phyloP scores from a whole-genome alignment of 2,329 filamentous ascomycete genomes.

The Talaromyces sp. region DNA sequence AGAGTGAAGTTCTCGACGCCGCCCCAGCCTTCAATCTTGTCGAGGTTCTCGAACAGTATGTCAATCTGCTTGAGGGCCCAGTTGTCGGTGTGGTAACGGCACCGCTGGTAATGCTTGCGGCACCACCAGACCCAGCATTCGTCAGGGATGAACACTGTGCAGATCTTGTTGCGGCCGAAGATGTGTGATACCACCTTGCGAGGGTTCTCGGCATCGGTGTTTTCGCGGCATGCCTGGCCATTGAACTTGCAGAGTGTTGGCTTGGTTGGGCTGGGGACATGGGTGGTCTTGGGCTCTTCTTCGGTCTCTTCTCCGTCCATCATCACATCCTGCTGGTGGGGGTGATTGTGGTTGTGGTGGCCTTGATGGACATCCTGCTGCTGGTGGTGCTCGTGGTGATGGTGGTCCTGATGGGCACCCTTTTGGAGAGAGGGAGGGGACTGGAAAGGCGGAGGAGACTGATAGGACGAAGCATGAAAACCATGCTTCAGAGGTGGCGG shows the following conservation, averaged over 20 bases:
- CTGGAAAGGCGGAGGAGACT: not conserved
- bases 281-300: not conserved
- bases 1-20: slow-evolving; percentile 57
- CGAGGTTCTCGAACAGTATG: slow-evolving; percentile 58
- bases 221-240: not conserved
- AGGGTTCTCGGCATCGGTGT: not conserved
- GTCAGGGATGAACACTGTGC: slow-evolving; percentile 63
- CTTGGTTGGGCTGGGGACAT: not conserved
- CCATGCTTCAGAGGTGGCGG: not conserved
- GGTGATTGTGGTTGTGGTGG: not conserved
- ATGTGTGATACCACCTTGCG: slow-evolving; percentile 76
- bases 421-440: not conserved
- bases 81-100: slow-evolving; percentile 58
- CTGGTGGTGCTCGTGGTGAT: too few species aligned
- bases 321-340: not conserved
- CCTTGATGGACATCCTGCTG: not conserved
- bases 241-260: not conserved
- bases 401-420: not conserved
- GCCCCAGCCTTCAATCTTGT: slow-evolving; percentile 58
- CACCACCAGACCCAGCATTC: slow-evolving; percentile 71
- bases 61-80: slow-evolving; percentile 58
- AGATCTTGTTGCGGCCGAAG: slow-evolving; percentile 76
- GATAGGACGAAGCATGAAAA: not conserved
- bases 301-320: not conserved
- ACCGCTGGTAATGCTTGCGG: slow-evolving; percentile 76